Conservation (phyloP, 2,329 filamentous ascomycete genomes). For the Colletotrichum sp. region DNA sequence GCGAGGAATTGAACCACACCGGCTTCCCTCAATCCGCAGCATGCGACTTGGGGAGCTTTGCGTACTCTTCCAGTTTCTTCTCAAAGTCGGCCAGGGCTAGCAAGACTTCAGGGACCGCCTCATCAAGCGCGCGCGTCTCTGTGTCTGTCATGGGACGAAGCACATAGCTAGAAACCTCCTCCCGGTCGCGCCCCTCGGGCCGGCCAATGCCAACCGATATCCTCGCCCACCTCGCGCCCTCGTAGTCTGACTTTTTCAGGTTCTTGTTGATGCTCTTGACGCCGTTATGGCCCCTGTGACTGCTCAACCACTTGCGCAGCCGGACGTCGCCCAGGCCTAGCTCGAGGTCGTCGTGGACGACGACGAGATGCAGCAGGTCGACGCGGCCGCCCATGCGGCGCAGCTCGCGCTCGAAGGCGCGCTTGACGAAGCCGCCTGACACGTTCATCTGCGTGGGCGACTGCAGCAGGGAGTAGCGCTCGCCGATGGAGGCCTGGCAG, state of each 20-base stretch:
- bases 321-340: constrained; percentile 70
- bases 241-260: constrained; percentile 48
- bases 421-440: constrained; percentile 69
- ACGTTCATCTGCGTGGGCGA: constrained; percentile 85
- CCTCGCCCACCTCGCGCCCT: constrained; percentile 53
- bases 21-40: neutral
- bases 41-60: neutral
- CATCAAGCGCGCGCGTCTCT: constrained; percentile 58
- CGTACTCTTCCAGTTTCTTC: constrained; percentile 25
- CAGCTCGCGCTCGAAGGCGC: constrained; percentile 66
- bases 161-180: constrained; percentile 78
- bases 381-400: constrained; percentile 31
- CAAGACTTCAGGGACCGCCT: constrained; percentile 57
- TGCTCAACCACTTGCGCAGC: constrained; percentile 66
- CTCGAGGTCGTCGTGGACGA: constrained; percentile 92
- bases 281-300: constrained; percentile 76
- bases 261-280: constrained; percentile 68
- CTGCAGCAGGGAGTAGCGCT: constrained; percentile 72
- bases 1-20: neutral
- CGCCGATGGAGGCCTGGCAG: constrained; percentile 51
- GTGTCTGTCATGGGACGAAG: constrained; percentile 66
- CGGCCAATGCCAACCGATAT: constrained; percentile 90
- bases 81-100: constrained; percentile 53
- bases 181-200: constrained; percentile 69
- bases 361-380: constrained; percentile 62